Base-by-base conservation (phyloP, 768 basidiomycete species). In the Mycena capillaripes region DNA sequence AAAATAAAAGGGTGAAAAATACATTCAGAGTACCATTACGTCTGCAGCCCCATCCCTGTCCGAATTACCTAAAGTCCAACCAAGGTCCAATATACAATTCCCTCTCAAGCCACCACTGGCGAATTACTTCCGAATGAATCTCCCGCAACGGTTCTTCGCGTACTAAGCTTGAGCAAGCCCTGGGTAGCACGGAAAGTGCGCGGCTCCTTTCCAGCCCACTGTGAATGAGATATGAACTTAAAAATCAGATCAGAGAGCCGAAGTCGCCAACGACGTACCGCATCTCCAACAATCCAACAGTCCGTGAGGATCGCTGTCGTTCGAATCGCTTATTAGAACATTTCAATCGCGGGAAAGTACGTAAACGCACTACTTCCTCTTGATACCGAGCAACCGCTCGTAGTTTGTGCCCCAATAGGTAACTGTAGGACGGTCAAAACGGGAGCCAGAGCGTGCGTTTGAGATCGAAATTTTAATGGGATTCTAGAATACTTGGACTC, bases 331-430 rank as follows among this genome's bases (percentile, higher is more conserved):
- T 14, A n/a, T 65, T 25, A 59, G 38, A 30, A 38, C 12, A 40
- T 3, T 1, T 17, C 17, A 12, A 29, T 14, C n/a, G 10, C 14
- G 44, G 2, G 38, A 10, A n/a, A 21, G 12, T 8, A 30, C 23
- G 16, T n/a, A 29, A 16, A 79, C 82, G 68, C 62, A 83, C 82
- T 83, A 83, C 65, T 83, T 82, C 30, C 67, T 50, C 75, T 84
- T 83, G 58, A 83, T 69, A 4, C 55, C 55, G 9, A 83, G 70
- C 17, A 83, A 74, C 23, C 71, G 71, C 19, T 69, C 60, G 66
- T 84, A 82, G 66, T 84, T 83, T 10, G 62, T 21, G 2, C 82
- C 83, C 83, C 83, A 84, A 69, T 79, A 83, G 19, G 82, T 70
- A 25, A 68, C 71, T 67, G 8, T 3, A 30, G 3, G 3, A 4